Percentiles rank a stretch among this genome's conserved stretches.
Conservation (phyloP, 768 basidiomycete genomes). For the Gloeopeniophorella convolvens region DNA sequence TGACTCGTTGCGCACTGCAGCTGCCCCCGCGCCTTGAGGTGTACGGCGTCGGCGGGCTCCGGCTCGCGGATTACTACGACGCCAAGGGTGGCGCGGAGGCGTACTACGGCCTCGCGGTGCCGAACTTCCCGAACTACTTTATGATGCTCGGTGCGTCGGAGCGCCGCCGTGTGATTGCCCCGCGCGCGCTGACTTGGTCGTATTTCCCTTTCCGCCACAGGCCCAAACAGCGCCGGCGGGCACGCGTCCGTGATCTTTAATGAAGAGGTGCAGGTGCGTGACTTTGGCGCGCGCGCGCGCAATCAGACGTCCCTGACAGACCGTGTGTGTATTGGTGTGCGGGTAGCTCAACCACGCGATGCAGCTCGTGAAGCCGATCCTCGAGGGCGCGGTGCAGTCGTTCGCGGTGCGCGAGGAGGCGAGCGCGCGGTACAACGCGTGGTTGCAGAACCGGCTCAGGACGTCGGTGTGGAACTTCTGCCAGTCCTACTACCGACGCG, state of each 20-base stretch:
- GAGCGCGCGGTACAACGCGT: constrained; percentile 43
- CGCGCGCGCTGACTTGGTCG: background rate
- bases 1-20: no score
- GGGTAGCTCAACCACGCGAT: constrained; percentile 42
- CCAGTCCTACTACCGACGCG: constrained; percentile 45
- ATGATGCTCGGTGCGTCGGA: constrained; percentile 15
- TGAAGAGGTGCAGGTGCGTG: constrained; percentile 46
- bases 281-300: background rate
- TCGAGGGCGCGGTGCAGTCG: constrained; percentile 42
- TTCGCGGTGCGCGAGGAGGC: constrained; percentile 43
- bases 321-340: no score
- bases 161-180: background rate
- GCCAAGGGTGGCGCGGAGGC: constrained; percentile 44
- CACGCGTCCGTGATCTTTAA: constrained; percentile 53
- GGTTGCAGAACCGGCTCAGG: constrained; percentile 42
- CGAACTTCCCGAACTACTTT: constrained; percentile 19
- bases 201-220: constrained; percentile 1
- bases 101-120: constrained; percentile 37
- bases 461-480: constrained; percentile 49
- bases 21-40: constrained; percentile 21
- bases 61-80: constrained; percentile 40
- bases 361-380: constrained; percentile 46
- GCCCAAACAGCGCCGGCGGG: constrained; percentile 50
- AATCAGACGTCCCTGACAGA: no score
- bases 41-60: constrained; percentile 37